phyloP scores from a whole-genome alignment of 257 asterid species.

The Solanum sejunctum region DNA sequence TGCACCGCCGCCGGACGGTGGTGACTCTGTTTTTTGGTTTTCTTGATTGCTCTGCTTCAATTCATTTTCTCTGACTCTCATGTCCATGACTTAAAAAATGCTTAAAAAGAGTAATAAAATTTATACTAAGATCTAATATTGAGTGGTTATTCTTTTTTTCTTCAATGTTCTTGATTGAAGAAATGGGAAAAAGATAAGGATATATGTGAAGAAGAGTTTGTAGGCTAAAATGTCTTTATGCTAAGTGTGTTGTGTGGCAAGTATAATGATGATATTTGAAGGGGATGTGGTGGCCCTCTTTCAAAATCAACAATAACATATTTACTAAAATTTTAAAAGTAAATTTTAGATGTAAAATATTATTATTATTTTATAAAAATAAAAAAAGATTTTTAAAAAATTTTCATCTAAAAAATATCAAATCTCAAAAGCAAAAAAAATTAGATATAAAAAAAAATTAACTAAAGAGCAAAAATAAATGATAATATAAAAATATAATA shows the following conservation, averaged over 20 bases:
- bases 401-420: too few species aligned
- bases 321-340: too few species aligned
- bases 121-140: not conserved
- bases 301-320: too few species aligned
- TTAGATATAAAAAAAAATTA: too few species aligned
- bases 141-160: not conserved
- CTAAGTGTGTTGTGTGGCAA: not conserved
- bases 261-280: not conserved
- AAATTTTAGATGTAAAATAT: too few species aligned
- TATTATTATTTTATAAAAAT: too few species aligned
- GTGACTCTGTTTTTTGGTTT: not conserved
- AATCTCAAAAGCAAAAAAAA: accelerated
- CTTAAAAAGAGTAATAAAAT: not conserved
- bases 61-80: not conserved
- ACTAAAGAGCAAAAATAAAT: too few species aligned
- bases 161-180: not conserved
- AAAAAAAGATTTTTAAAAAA: too few species aligned
- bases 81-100: slow-evolving; percentile 13
- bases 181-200: slow-evolving; percentile 24
- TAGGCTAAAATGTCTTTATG: slow-evolving; percentile 1
- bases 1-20: not conserved
- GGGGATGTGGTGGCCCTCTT: slow-evolving; percentile 13
- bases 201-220: slow-evolving; percentile 26
- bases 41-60: not conserved
- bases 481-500: too few species aligned